A percentile compares a stretch with the other conserved stretches of the same genome.
These are phyloP conservation scores for Termitomyces sp. DNA, from an alignment of 768 basidiomycete species.

Conservation along the genomic window DNA sequence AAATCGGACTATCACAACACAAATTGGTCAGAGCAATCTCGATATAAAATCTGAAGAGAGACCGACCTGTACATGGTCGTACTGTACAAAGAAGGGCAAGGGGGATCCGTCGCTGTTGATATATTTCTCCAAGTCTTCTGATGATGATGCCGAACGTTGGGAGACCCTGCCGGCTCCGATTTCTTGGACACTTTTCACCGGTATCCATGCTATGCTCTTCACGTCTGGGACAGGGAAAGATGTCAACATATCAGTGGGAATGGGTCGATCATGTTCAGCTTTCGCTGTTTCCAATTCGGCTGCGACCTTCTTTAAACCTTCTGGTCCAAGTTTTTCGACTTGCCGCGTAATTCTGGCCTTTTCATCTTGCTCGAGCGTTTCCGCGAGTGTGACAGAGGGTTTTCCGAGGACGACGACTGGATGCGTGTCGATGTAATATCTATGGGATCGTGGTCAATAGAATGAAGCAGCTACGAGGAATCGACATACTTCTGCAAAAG, in stretches of 20 bases:
- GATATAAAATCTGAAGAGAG: background rate
- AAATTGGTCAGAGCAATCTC: background rate
- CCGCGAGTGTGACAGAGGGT: conserved; percentile 81
- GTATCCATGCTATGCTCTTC: conserved; percentile 89
- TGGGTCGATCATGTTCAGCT: conserved; percentile 75
- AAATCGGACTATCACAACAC: conserved; percentile 74
- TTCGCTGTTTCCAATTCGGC: conserved; percentile 77
- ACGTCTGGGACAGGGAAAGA: conserved; percentile 90
- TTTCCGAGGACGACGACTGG: conserved; percentile 78
- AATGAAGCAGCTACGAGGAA: background rate
- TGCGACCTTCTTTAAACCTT: conserved; percentile 70
- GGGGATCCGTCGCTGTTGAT: conserved; percentile 62
- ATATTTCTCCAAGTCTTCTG: conserved; percentile 49
- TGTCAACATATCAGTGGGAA: conserved; percentile 76
- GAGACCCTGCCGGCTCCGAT: conserved; percentile 41
- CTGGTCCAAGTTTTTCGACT: conserved; percentile 64
- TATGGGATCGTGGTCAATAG: conserved; percentile 24
- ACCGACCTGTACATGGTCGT: conserved; percentile 82
- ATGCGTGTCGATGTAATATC: conserved; percentile 74
- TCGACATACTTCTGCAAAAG: conserved; percentile 62
- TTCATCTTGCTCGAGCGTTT: conserved; percentile 76
- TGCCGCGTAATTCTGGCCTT: conserved; percentile 71
- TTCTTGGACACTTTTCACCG: conserved; percentile 62
- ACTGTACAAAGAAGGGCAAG: conserved; percentile 88
- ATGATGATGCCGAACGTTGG: conserved; percentile 19